Evolutionary conservation across 345 rosid species (phyloP).

Genomic region (Fremontodendron californicum): DNA sequence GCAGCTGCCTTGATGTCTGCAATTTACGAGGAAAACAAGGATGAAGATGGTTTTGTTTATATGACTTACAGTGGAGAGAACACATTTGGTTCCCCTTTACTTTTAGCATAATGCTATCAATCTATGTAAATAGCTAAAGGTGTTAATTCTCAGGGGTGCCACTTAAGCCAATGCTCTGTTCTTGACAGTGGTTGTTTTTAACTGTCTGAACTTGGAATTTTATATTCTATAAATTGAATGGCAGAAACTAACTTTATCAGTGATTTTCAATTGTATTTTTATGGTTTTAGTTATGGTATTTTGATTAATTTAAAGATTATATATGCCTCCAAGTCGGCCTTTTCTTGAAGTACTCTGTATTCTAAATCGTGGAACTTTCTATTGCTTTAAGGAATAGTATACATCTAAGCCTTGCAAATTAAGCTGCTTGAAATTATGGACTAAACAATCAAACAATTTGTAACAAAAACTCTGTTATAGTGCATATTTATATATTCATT

Average conservation of each 20-base stretch:
- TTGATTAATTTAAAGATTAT: background rate
- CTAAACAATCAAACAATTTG: background rate
- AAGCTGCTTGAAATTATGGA: background rate
- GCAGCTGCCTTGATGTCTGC: conserved; percentile 67
- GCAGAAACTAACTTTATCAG: background rate
- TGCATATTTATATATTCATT: background rate
- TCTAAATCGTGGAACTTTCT: background rate
- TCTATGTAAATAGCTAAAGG: conserved; percentile 25
- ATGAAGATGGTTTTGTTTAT: conserved; percentile 78
- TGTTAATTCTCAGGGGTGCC: conserved; percentile 31
- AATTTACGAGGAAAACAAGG: conserved; percentile 60
- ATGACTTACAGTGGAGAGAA: conserved; percentile 80
- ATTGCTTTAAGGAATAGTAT: background rate
- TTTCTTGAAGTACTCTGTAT: no score
- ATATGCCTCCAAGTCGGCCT: no score
- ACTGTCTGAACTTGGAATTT: background rate
- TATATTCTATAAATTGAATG: background rate
- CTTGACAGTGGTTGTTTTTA: background rate
- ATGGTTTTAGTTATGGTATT: background rate
- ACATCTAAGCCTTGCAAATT: background rate
- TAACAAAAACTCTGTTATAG: conserved; percentile 18
- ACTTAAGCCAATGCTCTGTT: background rate
- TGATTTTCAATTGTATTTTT: background rate
- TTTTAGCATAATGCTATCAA: conserved; percentile 1
- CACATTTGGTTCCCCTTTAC: conserved; percentile 45